Percentiles rank a stretch among this genome's conserved stretches.
These are phyloP conservation scores for Coemansia sp. DNA, from an alignment of 192 early-diverging fungal genomes.

Conservation along the genomic window DNA sequence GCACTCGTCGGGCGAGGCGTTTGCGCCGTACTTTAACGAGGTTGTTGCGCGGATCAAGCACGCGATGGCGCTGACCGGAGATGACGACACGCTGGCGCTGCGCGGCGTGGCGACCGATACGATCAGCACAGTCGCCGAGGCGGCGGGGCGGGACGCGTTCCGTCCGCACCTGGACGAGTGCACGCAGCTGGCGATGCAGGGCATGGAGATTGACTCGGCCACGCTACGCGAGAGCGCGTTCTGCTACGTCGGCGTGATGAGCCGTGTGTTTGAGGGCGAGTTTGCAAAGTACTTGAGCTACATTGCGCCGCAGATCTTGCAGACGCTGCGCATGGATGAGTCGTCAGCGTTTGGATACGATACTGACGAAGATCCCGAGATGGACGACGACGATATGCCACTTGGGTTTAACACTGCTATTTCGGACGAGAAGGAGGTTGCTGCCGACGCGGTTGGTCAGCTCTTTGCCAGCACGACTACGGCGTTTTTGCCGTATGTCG, in stretches of 20 bases:
- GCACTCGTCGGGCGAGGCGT: slow-evolving; percentile 71
- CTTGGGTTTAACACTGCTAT: slow-evolving; percentile 73
- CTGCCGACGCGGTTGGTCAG: slow-evolving; percentile 85
- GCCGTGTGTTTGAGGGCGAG: slow-evolving; percentile 78
- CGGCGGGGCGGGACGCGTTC: slow-evolving; percentile 82
- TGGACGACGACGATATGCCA: slow-evolving; percentile 59
- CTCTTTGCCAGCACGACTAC: slow-evolving; percentile 73
- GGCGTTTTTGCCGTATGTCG: slow-evolving; percentile 84
- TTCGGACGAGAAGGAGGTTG: slow-evolving; percentile 92
- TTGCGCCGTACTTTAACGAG: slow-evolving; percentile 72
- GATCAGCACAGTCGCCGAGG: slow-evolving; percentile 80
- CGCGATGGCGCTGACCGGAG: slow-evolving; percentile 69
- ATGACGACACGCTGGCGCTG: slow-evolving; percentile 70
- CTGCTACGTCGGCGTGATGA: slow-evolving; percentile 82
- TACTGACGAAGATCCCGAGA: slow-evolving; percentile 19
- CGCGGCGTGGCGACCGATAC: slow-evolving; percentile 86
- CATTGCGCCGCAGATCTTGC: slow-evolving; percentile 80
- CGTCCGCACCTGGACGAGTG: slow-evolving; percentile 70
- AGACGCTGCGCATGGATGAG: slow-evolving; percentile 78
- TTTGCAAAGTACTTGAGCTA: slow-evolving; percentile 73
- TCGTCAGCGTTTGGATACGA: slow-evolving; percentile 34
- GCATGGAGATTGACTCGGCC: slow-evolving; percentile 70
- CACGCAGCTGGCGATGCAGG: slow-evolving; percentile 77
- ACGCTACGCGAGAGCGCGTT: slow-evolving; percentile 82
- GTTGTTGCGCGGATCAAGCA: slow-evolving; percentile 68